Evolutionary conservation across 495 filamentous ascomycete genomes (phyloP).

Genomic region (Aspergillus avenaceus): DNA sequence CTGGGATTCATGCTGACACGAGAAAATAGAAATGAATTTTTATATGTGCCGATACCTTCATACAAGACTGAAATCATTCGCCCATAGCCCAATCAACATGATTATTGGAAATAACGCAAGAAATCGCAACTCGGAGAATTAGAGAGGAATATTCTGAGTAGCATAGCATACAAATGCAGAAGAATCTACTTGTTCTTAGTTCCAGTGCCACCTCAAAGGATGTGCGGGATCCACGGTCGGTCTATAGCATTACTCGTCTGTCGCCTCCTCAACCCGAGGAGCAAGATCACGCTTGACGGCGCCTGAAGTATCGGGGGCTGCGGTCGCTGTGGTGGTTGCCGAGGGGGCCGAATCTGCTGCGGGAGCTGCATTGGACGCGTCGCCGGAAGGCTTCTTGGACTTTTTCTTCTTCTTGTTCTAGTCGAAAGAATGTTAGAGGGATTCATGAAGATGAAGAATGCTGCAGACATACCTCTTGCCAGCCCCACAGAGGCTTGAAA

Average conservation of each 20-base stretch:
- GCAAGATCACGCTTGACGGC: constrained; percentile 49
- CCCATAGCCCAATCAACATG: background rate
- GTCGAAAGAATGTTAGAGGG: constrained; percentile 11
- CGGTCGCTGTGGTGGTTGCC: constrained; percentile 56
- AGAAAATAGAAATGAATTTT: background rate
- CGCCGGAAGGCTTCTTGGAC: constrained; percentile 58
- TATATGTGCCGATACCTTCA: background rate
- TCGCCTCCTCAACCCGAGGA: constrained; percentile 60
- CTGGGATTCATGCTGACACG: too few relatives aligned
- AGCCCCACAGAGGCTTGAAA: constrained; percentile 95
- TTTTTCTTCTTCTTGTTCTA: constrained; percentile 57
- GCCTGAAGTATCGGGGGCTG: constrained; percentile 44
- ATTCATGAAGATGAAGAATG: background rate
- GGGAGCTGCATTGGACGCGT: constrained; percentile 30
- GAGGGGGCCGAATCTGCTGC: constrained; percentile 46
- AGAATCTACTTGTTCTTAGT: too few relatives aligned
- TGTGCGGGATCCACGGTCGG: too few relatives aligned
- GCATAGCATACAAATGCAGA: background rate
- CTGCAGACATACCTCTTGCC: constrained; percentile 76
- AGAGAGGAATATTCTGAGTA: background rate
- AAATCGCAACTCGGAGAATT: background rate
- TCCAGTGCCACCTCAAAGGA: too few relatives aligned
- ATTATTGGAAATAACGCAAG: background rate
- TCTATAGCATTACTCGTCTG: constrained; percentile 48
- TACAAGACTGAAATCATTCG: background rate